Evolutionary conservation across 352 stramenopile species (phyloP).

Genomic region (Globisporangium nodosum): DNA sequence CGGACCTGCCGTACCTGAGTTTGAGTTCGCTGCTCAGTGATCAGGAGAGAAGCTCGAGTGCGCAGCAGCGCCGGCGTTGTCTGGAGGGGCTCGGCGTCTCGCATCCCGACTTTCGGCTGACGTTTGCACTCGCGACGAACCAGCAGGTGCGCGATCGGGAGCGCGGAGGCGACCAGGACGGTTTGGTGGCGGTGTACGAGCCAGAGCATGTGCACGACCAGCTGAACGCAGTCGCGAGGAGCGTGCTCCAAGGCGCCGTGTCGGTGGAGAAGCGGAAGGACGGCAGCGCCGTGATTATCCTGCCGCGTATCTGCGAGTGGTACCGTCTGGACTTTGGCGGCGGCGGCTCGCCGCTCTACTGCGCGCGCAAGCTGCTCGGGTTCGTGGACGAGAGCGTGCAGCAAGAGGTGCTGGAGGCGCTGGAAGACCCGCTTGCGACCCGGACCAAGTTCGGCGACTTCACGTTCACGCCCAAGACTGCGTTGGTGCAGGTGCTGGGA

Average conservation of each 20-base stretch:
- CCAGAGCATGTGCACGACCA: conserved; percentile 55
- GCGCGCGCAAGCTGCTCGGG: conserved; percentile 66
- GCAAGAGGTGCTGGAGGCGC: conserved; percentile 34
- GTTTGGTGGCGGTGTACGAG: conserved; percentile 24
- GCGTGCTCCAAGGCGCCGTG: conserved; percentile 24
- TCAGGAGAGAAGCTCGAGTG: not conserved
- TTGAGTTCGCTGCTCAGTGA: conserved; percentile 8
- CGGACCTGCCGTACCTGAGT: conserved; percentile 38
- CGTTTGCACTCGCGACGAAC: conserved; percentile 64
- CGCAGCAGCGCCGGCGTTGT: not conserved
- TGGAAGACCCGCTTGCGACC: conserved; percentile 37
- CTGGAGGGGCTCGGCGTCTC: conserved; percentile 32
- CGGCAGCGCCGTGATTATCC: conserved; percentile 17
- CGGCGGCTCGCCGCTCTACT: conserved; percentile 37
- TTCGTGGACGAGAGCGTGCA: conserved; percentile 50
- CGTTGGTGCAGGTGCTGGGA: conserved; percentile 13
- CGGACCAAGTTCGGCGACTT: conserved; percentile 57
- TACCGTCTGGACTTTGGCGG: conserved; percentile 64
- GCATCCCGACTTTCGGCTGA: conserved; percentile 77
- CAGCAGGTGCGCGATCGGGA: conserved; percentile 13
- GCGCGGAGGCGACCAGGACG: conserved; percentile 15
- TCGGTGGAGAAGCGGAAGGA: conserved; percentile 11
- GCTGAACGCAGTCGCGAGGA: conserved; percentile 49
- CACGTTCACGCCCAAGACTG: conserved; percentile 37
- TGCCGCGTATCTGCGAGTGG: conserved; percentile 75